phyloP scores from a whole-genome alignment of 73 alveolate species.

The Paramecium sonneborni region DNA sequence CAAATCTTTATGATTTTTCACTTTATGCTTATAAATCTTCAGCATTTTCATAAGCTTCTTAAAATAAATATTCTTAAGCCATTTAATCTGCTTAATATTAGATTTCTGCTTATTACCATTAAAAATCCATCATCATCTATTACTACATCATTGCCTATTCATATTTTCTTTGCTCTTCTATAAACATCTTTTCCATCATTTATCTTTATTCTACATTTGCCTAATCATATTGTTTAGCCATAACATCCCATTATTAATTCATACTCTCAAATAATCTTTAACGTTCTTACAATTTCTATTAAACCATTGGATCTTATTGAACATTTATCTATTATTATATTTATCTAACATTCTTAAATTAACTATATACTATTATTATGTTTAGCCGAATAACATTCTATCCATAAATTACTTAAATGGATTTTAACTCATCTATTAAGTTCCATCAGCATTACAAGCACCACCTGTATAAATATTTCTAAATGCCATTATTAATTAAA shows the following conservation, averaged over 20 bases:
- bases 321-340: neutral
- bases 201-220: conserved; percentile 39
- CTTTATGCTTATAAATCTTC: neutral
- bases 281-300: neutral
- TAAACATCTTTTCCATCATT: conserved; percentile 33
- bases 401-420: conserved; percentile 62
- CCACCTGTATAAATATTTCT: conserved; percentile 54
- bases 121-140: conserved; percentile 22
- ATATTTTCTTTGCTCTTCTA: neutral
- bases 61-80: conserved; percentile 37
- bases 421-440: conserved; percentile 44
- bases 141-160: neutral
- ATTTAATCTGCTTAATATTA: conserved; percentile 39
- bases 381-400: conserved; percentile 58
- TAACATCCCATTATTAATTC: conserved; percentile 52
- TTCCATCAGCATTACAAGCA: conserved; percentile 65
- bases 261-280: conserved; percentile 23
- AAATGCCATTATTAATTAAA: neutral
- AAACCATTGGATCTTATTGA: neutral
- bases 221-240: conserved; percentile 52
- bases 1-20: neutral
- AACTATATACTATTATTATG: conserved; percentile 47
- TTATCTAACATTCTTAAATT: conserved; percentile 35
- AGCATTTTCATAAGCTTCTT: conserved; percentile 49
- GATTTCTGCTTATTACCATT: conserved; percentile 7